Evolutionary conservation across 2,329 filamentous ascomycete species (phyloP).

Genomic region (Microcera coccophila): DNA sequence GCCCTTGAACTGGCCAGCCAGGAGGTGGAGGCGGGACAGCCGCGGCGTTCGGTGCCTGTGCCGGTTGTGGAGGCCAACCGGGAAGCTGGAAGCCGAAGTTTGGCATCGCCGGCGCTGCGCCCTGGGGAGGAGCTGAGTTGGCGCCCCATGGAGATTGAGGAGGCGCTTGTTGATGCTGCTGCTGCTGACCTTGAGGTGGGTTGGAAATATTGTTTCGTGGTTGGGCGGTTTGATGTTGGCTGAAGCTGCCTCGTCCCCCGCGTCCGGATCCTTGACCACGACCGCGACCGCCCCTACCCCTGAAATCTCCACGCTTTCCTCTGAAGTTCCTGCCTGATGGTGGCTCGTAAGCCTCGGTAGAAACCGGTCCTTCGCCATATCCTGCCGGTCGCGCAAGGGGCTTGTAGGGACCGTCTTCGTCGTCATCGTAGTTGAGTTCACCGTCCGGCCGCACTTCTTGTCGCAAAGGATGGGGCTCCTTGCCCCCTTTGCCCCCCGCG

Average conservation of each 20-base stretch:
- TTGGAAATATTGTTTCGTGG: conserved; percentile 41
- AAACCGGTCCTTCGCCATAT: conserved; percentile 49
- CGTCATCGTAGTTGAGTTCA: conserved; percentile 66
- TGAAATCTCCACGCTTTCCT: conserved; percentile 42
- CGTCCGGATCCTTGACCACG: conserved; percentile 40
- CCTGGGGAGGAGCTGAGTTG: conserved; percentile 14
- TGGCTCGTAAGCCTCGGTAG: conserved; percentile 38
- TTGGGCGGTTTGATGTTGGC: conserved; percentile 7
- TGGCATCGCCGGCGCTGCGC: conserved; percentile 24
- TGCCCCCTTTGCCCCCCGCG: conserved; percentile 37
- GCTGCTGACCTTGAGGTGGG: conserved; percentile 33
- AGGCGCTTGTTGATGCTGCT: conserved; percentile 32
- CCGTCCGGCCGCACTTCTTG: conserved; percentile 38
- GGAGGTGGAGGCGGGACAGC: conserved; percentile 43
- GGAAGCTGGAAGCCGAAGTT: conserved; percentile 44
- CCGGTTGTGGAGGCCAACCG: conserved; percentile 37
- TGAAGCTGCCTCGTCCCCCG: conserved; percentile 36
- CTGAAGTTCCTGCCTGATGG: conserved; percentile 29
- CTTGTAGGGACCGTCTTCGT: conserved; percentile 66
- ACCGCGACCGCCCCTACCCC: conserved; percentile 44
- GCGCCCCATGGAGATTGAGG: conserved; percentile 16
- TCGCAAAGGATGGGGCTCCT: conserved; percentile 39
- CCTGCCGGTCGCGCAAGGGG: conserved; percentile 65
- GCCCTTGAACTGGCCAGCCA: conserved; percentile 32
- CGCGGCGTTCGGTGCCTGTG: conserved; percentile 26